phyloP scores from a whole-genome alignment of 768 basidiomycete species.

The Heimioporus sp. region DNA sequence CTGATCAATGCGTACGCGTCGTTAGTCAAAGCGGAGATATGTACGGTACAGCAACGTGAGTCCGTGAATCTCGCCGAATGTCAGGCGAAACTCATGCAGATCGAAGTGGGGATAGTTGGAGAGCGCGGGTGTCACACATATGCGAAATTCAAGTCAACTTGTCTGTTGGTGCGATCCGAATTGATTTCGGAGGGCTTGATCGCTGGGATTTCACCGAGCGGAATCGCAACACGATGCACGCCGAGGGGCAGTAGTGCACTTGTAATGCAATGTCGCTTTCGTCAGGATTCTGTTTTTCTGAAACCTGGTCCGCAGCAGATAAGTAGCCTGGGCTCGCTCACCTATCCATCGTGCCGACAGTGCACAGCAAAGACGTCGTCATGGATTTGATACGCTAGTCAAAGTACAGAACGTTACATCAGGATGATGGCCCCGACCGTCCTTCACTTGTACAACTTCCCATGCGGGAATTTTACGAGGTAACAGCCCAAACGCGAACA shows the following conservation, averaged over 20 bases:
- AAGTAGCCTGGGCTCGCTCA: neutral
- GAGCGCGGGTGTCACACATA: constrained; percentile 66
- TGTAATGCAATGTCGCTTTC: too few species aligned
- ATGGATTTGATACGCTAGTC: constrained; percentile 21
- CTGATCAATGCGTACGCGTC: constrained; percentile 65
- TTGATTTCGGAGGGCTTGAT: constrained; percentile 76
- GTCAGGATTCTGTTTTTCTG: neutral
- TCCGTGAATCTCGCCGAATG: constrained; percentile 7
- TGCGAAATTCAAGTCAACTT: constrained; percentile 72
- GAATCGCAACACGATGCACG: constrained; percentile 61
- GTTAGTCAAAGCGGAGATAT: constrained; percentile 59
- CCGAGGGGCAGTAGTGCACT: constrained; percentile 21
- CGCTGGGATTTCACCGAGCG: constrained; percentile 69
- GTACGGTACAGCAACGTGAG: constrained; percentile 80
- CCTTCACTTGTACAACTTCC: constrained; percentile 20
- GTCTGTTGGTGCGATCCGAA: constrained; percentile 55
- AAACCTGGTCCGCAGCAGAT: neutral
- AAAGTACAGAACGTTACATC: constrained; percentile 25
- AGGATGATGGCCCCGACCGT: constrained; percentile 8
- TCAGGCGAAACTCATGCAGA: constrained; percentile 3
- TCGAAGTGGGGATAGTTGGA: constrained; percentile 77
- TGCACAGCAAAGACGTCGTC: constrained; percentile 10
- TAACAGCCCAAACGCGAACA: constrained; percentile 90
- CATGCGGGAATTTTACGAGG: constrained; percentile 36
- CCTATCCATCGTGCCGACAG: neutral